Base-by-base conservation (phyloP, 306 rosid genomes). In the Mimosa bimucronata region DNA sequence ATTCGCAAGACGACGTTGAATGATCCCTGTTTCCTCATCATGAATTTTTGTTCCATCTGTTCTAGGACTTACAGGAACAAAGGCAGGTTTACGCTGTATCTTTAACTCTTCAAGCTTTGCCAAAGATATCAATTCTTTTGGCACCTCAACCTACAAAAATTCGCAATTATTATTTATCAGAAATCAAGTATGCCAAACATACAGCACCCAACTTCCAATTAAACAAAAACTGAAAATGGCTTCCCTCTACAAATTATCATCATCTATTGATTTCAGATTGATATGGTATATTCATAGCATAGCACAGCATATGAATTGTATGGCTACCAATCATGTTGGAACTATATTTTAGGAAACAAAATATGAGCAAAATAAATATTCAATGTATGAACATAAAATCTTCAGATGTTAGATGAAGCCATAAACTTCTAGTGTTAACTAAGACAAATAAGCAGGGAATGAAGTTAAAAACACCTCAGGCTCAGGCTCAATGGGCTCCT, bases 1-100 rank as follows among this genome's bases (percentile, higher is more conserved):
- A 76, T 95, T 95, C 74, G 94, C 88, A 82, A 95, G 96, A 71
- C 99, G 88, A 40, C 91, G 83, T 15, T 79, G 92, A 66, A 90
- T 86, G 76, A 93, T 93, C 87, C 99, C 98, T 1, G 98, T 95
- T 91, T 93, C 99, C 80, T 84, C 79, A 58, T 95, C 98, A 85
- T 90, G 88, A 84, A 91, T 82, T 84, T 88, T 90, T 19, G 88
- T 87, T 73, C 77, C 84, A 58, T 76, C 79, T 53, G 84, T 86
- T 89, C 80, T 90, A 61, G 92, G 86, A 86, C 84, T 87, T 48
- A 87, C 62, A 72, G 98, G 92, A 87, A 88, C 40, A 76, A 95
- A 95, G 77, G 88, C 77, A 68, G 99, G 99, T 73, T 73, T 82
- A 42, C 85, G 66, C 85, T 88, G 89, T 70, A 77, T 64, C 93